Percentiles rank a stretch among this genome's conserved stretches.
Evolutionary conservation across 768 basidiomycete genomes (phyloP).

Genomic region (Ramaria sp.): DNA sequence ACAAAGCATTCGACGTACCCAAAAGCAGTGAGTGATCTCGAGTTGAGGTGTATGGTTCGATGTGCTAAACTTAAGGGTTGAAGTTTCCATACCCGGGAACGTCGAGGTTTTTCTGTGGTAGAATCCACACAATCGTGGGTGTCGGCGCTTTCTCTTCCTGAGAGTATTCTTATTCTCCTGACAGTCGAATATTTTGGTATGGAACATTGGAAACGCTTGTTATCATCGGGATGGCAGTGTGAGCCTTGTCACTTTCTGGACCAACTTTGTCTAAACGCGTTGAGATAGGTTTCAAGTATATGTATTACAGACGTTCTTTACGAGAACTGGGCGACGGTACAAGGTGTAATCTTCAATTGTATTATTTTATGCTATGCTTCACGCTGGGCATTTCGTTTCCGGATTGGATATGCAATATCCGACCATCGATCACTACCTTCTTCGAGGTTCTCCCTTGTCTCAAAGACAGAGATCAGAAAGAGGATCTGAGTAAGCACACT

Average conservation of each 20-base stretch:
- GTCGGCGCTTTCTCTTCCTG: background rate
- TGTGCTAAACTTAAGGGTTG: background rate
- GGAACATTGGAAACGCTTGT: slow-evolving; percentile 69
- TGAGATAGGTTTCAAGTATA: slow-evolving; percentile 71
- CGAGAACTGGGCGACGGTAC: slow-evolving; percentile 82
- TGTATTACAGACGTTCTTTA: slow-evolving; percentile 92
- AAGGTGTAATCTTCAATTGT: slow-evolving; percentile 48
- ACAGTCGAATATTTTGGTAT: slow-evolving; percentile 89
- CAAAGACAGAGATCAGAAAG: no score
- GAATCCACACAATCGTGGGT: slow-evolving; percentile 78
- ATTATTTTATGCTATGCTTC: background rate
- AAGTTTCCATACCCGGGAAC: slow-evolving; percentile 92
- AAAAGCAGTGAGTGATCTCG: slow-evolving; percentile 67
- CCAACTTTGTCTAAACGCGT: background rate
- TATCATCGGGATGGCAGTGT: slow-evolving; percentile 83
- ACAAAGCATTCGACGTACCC: slow-evolving; percentile 81
- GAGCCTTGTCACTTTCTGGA: slow-evolving; percentile 21
- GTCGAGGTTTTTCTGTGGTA: slow-evolving; percentile 87
- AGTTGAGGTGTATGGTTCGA: background rate
- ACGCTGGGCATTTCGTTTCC: background rate
- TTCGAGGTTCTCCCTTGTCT: no score
- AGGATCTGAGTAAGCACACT: no score
- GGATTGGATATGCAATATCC: no score
- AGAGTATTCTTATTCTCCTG: slow-evolving; percentile 3
- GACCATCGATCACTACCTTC: no score